Percentiles rank a stretch among this genome's conserved stretches.
These are phyloP conservation scores for Glarea lozoyensis DNA, from an alignment of 495 filamentous ascomycete genomes.

Conservation along the genomic window DNA sequence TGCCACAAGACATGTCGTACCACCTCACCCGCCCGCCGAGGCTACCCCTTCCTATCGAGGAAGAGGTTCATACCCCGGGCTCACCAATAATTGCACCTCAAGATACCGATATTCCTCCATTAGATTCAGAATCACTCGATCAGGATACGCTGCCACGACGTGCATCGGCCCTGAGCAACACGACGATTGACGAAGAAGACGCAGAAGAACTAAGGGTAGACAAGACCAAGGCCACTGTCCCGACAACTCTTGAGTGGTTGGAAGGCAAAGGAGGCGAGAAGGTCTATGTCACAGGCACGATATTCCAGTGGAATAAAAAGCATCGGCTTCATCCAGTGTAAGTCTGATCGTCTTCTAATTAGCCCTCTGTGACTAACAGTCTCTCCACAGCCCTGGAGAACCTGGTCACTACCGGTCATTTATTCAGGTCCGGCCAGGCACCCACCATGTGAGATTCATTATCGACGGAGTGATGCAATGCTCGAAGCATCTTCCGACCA, in stretches of 20 bases:
- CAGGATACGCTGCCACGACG: constrained; percentile 41
- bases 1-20: constrained; percentile 43
- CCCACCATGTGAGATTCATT: constrained; percentile 93
- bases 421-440: constrained; percentile 78
- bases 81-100: constrained; percentile 71
- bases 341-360: constrained; percentile 26
- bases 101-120: constrained; percentile 44
- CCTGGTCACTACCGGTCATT: constrained; percentile 59
- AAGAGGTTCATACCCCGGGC: constrained; percentile 75
- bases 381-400: constrained; percentile 35
- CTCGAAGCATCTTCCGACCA: constrained; percentile 78
- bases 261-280: constrained; percentile 54
- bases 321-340: constrained; percentile 77
- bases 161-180: constrained; percentile 55
- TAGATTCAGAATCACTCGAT: constrained; percentile 40
- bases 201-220: constrained; percentile 65
- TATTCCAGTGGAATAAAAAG: constrained; percentile 92
- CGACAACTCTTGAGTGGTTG: constrained; percentile 76
- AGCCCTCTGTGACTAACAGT: constrained; percentile 6
- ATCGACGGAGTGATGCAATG: constrained; percentile 89
- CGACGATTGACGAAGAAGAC: constrained; percentile 67
- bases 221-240: constrained; percentile 56
- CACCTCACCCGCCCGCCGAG: constrained; percentile 71
- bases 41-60: constrained; percentile 82
- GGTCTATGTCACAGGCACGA: constrained; percentile 94